These are phyloP conservation scores for Hippophae gyantsensis DNA, from an alignment of 306 rosid genomes.

Conservation along the genomic window DNA sequence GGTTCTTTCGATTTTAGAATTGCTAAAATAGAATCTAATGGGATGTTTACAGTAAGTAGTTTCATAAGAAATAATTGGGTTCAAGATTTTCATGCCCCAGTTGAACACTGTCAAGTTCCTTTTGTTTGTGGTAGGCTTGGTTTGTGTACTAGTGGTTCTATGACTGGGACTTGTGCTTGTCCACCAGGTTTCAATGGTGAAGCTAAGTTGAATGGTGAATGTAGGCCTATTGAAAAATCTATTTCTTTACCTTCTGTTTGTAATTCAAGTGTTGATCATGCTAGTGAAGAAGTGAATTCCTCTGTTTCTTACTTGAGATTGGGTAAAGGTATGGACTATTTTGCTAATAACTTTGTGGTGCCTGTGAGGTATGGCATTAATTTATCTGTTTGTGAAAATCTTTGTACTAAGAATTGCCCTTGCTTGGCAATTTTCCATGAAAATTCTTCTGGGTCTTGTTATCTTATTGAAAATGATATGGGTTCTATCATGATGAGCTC, in stretches of 20 bases:
- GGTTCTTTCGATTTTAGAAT: not conserved
- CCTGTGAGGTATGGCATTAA: constrained; percentile 1
- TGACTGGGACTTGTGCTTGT: constrained; percentile 3
- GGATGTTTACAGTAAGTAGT: constrained; percentile 4
- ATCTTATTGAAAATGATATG: not conserved
- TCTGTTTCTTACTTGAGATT: constrained; percentile 13
- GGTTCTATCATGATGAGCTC: constrained; percentile 6
- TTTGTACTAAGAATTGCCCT: constrained; percentile 14
- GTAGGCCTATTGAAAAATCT: constrained; percentile 8
- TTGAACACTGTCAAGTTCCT: constrained; percentile 10
- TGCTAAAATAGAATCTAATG: constrained; percentile 7
- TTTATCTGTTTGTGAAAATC: constrained; percentile 5
- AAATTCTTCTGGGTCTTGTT: constrained; percentile 14
- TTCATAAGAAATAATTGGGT: not conserved
- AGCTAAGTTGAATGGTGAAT: not conserved
- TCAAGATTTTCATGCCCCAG: constrained; percentile 9
- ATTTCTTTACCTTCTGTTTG: constrained; percentile 14
- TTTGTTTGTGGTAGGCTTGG: constrained; percentile 11
- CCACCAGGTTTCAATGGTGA: constrained; percentile 3
- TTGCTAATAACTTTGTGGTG: constrained; percentile 4
- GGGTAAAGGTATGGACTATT: constrained; percentile 6
- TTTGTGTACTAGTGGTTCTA: not conserved
- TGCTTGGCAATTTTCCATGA: constrained; percentile 13
- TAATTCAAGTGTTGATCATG: not conserved
- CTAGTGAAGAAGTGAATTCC: not conserved